A percentile compares a stretch with the other conserved stretches of the same genome.
phyloP scores from a whole-genome alignment of 768 basidiomycete species.

The Trametes coccinea region DNA sequence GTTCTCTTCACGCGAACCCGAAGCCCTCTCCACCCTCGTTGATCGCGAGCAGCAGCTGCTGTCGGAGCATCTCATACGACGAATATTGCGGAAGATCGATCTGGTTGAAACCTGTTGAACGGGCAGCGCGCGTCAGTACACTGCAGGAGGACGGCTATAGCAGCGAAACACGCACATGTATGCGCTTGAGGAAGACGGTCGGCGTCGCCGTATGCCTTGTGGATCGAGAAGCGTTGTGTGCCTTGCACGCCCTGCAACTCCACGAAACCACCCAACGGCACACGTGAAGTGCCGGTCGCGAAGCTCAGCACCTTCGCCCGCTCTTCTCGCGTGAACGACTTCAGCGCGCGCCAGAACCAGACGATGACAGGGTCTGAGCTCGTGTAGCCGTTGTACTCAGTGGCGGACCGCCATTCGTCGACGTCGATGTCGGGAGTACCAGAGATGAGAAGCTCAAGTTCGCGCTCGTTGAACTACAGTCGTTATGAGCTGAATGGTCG shows the following conservation, averaged over 20 bases:
- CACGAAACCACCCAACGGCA: constrained; percentile 91
- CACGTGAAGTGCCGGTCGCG: constrained; percentile 89
- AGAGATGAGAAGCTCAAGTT: constrained; percentile 90
- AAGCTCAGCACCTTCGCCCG: constrained; percentile 96
- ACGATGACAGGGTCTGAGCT: constrained; percentile 93
- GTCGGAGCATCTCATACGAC: constrained; percentile 94
- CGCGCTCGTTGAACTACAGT: constrained; percentile 87
- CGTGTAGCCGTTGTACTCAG: constrained; percentile 86
- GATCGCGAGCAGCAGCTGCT: constrained; percentile 87
- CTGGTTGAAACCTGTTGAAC: constrained; percentile 79
- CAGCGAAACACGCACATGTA: constrained; percentile 60
- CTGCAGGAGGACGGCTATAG: background rate
- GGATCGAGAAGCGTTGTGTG: constrained; percentile 93
- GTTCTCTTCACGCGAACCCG: constrained; percentile 61
- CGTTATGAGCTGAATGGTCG: constrained; percentile 9
- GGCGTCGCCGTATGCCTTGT: constrained; percentile 85
- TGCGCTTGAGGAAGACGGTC: constrained; percentile 88
- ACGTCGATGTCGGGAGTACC: constrained; percentile 99
- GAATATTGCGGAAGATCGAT: constrained; percentile 94
- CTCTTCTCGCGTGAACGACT: constrained; percentile 96
- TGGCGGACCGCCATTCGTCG: constrained; percentile 94
- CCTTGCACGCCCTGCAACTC: constrained; percentile 96
- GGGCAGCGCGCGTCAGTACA: constrained; percentile 17
- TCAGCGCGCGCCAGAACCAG: constrained; percentile 99
- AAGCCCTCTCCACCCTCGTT: constrained; percentile 97